phyloP scores from a whole-genome alignment of 1,139 yeast species.

The Candida sp. region DNA sequence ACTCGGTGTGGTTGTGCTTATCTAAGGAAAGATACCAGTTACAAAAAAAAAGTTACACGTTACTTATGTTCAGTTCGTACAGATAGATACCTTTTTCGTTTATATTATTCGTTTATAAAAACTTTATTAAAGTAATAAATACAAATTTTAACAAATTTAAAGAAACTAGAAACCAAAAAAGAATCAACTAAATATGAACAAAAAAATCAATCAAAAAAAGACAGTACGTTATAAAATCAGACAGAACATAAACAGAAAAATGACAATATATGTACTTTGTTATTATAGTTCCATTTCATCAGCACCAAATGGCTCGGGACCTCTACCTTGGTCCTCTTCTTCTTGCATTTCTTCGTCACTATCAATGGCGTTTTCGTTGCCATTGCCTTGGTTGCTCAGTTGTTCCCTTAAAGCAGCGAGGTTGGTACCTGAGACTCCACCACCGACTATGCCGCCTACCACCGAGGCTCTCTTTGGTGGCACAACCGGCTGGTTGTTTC shows the following conservation, averaged over 20 bases:
- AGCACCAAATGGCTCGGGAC: slow-evolving; percentile 63
- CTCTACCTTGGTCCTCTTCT: slow-evolving; percentile 38
- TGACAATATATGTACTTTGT: background rate
- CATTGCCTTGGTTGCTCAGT: slow-evolving; percentile 18
- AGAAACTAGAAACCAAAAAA: background rate
- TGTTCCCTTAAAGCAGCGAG: slow-evolving; percentile 20
- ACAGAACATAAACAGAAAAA: background rate
- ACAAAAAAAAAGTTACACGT: background rate
- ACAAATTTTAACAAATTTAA: background rate
- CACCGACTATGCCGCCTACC: slow-evolving; percentile 20
- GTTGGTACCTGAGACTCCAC: slow-evolving; percentile 17
- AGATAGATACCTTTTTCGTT: background rate
- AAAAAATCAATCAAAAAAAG: background rate
- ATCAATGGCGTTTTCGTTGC: slow-evolving; percentile 45
- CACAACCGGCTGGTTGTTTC: slow-evolving; percentile 9
- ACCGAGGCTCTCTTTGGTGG: slow-evolving; percentile 13
- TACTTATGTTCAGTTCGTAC: background rate
- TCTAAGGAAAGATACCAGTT: background rate
- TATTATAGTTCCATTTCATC: slow-evolving; percentile 69
- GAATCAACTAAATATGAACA: background rate
- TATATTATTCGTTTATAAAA: background rate
- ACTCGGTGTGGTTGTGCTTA: background rate
- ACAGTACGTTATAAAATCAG: background rate
- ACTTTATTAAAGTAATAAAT: background rate
- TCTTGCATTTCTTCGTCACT: slow-evolving; percentile 52